A percentile compares a stretch with the other conserved stretches of the same genome.
These are phyloP conservation scores for Meripilus lineatus DNA, from an alignment of 1,284 basidiomycete species.

Conservation along the genomic window DNA sequence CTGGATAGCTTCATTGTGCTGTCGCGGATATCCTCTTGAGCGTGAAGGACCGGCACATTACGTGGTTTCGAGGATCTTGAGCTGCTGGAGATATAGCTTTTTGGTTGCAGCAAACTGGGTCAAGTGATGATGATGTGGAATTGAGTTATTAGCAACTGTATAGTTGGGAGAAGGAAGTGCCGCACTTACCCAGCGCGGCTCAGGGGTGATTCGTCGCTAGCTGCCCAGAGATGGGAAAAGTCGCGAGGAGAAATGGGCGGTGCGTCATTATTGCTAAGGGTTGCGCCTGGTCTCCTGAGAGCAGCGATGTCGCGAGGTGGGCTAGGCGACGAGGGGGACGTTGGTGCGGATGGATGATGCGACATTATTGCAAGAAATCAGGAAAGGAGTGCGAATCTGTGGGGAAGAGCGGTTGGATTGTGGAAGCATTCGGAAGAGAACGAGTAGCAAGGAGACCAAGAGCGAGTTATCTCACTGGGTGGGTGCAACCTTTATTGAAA, in stretches of 20 bases:
- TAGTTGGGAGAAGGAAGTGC: slow-evolving; percentile 6
- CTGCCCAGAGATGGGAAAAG: slow-evolving; percentile 15
- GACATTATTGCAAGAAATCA: too few species aligned
- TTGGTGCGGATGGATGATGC: too few species aligned
- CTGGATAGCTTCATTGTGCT: slow-evolving; percentile 61
- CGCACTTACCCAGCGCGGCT: slow-evolving; percentile 48
- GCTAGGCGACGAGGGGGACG: too few species aligned
- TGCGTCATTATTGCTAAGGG: slow-evolving; percentile 12
- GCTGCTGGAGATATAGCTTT: slow-evolving; percentile 30
- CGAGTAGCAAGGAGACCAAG: too few species aligned
- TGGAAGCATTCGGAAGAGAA: too few species aligned
- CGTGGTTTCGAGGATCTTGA: slow-evolving; percentile 23
- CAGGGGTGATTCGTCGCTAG: slow-evolving; percentile 37
- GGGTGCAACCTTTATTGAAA: too few species aligned
- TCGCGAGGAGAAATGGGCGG: slow-evolving; percentile 16
- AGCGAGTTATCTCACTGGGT: too few species aligned
- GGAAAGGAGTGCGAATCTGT: too few species aligned
- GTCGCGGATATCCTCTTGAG: slow-evolving; percentile 58
- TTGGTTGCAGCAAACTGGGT: slow-evolving; percentile 28
- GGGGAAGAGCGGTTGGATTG: too few species aligned
- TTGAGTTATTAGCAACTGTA: background rate
- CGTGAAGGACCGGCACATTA: slow-evolving; percentile 34
- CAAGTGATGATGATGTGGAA: background rate
- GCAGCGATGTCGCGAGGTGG: background rate
- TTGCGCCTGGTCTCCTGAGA: slow-evolving; percentile 10